phyloP scores from a whole-genome alignment of 257 asterid genomes.

The Fraxinus quadrangulata region DNA sequence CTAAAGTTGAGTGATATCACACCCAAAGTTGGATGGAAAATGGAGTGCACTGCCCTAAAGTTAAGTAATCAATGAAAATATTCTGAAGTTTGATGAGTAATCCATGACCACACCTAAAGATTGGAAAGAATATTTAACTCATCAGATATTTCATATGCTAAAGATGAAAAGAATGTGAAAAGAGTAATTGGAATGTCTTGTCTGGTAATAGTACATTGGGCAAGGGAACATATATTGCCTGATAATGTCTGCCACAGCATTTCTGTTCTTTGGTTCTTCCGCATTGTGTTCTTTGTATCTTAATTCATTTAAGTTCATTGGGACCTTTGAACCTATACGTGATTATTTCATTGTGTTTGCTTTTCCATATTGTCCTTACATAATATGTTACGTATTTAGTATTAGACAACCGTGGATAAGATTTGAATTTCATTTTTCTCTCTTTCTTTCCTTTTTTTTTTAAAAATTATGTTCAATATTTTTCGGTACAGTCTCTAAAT shows the following conservation, averaged over 20 bases:
- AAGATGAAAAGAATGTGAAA: constrained; percentile 7
- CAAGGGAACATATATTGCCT: constrained; percentile 9
- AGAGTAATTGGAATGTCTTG: not conserved
- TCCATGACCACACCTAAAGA: too few species aligned
- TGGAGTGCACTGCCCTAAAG: too few species aligned
- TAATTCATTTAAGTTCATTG: constrained; percentile 5
- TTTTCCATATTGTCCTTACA: not conserved
- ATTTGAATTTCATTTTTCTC: too few species aligned
- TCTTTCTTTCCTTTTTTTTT: too few species aligned
- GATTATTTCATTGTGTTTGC: not conserved
- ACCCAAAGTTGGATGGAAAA: too few species aligned
- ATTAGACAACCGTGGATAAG: not conserved
- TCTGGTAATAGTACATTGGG: not conserved
- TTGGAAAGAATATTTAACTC: too few species aligned
- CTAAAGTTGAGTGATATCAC: too few species aligned
- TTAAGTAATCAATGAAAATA: too few species aligned
- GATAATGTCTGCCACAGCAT: not conserved
- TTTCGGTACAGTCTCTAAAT: too few species aligned
- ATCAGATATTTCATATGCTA: not conserved
- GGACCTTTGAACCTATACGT: not conserved
- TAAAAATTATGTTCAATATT: too few species aligned
- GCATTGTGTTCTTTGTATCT: not conserved
- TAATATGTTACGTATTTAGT: too few species aligned
- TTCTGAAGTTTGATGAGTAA: too few species aligned
- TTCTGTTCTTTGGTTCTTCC: constrained; percentile 3